Percentiles rank a stretch among this genome's conserved stretches.
phyloP scores from a whole-genome alignment of 2,329 filamentous ascomycete species.

The Microsporum audouinii region DNA sequence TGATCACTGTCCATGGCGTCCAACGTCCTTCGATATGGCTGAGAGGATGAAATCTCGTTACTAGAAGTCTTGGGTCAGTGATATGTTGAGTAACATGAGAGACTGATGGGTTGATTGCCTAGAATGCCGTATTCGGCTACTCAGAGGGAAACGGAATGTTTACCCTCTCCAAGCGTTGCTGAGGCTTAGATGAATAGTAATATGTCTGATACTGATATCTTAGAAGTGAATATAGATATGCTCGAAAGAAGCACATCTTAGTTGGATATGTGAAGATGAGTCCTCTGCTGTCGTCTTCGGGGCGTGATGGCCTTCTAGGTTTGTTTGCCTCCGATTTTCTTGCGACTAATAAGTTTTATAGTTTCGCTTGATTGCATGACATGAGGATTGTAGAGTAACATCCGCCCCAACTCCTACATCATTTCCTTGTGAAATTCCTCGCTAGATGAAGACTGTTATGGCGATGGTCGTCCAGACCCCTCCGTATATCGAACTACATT shows the following conservation, averaged over 20 bases:
- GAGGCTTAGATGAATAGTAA: background rate
- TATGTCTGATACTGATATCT: background rate
- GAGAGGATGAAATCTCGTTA: too few species aligned
- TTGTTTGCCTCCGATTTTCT: background rate
- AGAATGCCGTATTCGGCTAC: background rate
- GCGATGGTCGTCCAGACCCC: background rate
- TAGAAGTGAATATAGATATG: too few species aligned
- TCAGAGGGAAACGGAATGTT: background rate
- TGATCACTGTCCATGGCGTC: background rate
- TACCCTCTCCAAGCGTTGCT: background rate
- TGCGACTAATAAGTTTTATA: background rate
- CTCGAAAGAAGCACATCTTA: too few species aligned
- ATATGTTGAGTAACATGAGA: background rate
- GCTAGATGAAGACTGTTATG: background rate
- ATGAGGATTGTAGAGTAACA: background rate
- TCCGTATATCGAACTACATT: background rate
- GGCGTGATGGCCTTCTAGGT: background rate
- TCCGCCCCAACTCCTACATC: background rate
- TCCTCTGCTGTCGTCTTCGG: background rate
- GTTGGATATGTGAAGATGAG: too few species aligned
- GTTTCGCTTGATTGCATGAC: background rate
- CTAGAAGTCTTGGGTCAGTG: background rate
- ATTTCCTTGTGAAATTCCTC: background rate
- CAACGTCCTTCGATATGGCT: background rate
- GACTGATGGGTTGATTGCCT: background rate